Conservation (phyloP, 2,329 filamentous ascomycete species). For the Fusarium sp. region DNA sequence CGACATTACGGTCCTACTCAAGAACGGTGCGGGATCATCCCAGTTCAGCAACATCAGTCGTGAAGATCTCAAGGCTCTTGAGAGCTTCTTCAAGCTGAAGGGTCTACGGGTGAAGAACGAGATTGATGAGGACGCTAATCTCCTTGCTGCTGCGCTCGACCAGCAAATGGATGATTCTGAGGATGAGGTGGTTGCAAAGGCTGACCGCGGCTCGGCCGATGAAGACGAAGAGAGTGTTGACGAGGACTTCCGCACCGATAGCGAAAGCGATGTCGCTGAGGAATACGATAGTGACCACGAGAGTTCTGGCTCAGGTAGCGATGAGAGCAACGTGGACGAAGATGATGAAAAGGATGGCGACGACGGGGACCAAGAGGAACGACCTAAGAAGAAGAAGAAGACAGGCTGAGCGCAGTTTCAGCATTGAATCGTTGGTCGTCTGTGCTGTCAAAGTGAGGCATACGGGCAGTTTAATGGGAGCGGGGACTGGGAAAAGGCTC, state of each 20-base stretch:
- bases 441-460: slow-evolving; percentile 2
- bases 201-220: slow-evolving; percentile 90
- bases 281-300: slow-evolving; percentile 95
- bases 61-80: slow-evolving; percentile 96
- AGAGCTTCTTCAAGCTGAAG: slow-evolving; percentile 97
- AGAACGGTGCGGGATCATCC: slow-evolving; percentile 86
- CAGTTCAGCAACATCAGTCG: slow-evolving; percentile 99
- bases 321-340: slow-evolving; percentile 62
- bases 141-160: slow-evolving; percentile 84
- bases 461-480: slow-evolving; percentile 35
- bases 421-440: background rate
- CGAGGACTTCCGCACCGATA: slow-evolving; percentile 94
- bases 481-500: slow-evolving; percentile 31
- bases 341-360: slow-evolving; percentile 60
- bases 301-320: slow-evolving; percentile 79
- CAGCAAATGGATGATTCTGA: slow-evolving; percentile 87
- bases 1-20: slow-evolving; percentile 93
- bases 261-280: slow-evolving; percentile 94
- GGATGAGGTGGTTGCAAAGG: slow-evolving; percentile 79
- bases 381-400: slow-evolving; percentile 65
- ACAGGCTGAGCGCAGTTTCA: slow-evolving; percentile 44
- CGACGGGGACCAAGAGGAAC: slow-evolving; percentile 59
- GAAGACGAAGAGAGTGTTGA: slow-evolving; percentile 96
- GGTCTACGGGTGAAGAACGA: slow-evolving; percentile 97
- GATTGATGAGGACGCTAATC: slow-evolving; percentile 91